Conservation (phyloP, 2,329 filamentous ascomycete species). For the Colletotrichum limetticola region DNA sequence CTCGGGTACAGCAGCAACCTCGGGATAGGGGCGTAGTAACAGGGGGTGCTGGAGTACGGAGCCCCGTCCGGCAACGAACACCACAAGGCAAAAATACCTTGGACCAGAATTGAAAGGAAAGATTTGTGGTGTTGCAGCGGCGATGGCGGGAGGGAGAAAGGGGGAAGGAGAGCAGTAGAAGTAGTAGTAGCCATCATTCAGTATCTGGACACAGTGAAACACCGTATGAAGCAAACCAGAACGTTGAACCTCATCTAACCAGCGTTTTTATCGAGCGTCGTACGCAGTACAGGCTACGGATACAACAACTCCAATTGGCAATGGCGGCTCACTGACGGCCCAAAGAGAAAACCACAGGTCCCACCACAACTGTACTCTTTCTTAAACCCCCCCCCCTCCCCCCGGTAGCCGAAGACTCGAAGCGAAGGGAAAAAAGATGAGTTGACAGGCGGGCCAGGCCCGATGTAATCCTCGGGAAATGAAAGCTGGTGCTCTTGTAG, state of each 20-base stretch:
- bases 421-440: neutral
- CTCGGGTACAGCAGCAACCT: neutral
- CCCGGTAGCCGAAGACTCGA: neutral
- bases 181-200: neutral
- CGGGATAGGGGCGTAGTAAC: neutral
- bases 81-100: no score
- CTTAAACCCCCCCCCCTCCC: no score
- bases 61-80: neutral
- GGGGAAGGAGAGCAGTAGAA: neutral
- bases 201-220: no score
- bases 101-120: neutral
- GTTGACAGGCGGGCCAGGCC: neutral
- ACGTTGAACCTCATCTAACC: neutral
- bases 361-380: no score
- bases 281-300: no score
- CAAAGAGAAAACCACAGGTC: neutral
- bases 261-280: neutral
- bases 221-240: neutral
- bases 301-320: neutral
- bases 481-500: neutral
- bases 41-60: neutral
- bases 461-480: constrained; percentile 2
- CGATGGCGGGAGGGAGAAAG: neutral
- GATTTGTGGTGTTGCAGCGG: neutral
- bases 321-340: neutral